Conservation (phyloP, 352 stramenopile genomes). For the Blastocystis sp. region DNA sequence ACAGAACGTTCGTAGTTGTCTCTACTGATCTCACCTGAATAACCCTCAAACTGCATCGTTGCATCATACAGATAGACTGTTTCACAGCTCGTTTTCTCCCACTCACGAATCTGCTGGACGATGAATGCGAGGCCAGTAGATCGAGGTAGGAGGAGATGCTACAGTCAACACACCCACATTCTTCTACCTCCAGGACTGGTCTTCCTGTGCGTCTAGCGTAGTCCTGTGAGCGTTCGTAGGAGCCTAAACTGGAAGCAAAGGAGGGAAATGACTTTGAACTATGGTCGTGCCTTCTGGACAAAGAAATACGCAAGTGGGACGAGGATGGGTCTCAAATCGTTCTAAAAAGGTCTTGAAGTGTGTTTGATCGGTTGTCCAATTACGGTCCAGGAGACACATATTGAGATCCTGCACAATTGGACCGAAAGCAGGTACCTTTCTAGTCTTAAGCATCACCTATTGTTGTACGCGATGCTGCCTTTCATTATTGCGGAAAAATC, state of each 20-base stretch:
- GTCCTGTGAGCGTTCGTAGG: background rate
- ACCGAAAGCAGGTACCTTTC: constrained; percentile 18
- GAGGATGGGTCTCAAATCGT: constrained; percentile 16
- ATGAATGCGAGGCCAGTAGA: constrained; percentile 45
- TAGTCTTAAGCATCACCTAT: background rate
- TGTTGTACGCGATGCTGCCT: background rate
- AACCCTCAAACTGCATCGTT: constrained; percentile 58
- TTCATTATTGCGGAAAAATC: constrained; percentile 56
- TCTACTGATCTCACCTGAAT: constrained; percentile 9
- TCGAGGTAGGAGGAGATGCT: constrained; percentile 38
- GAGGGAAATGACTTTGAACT: background rate
- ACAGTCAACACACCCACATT: background rate
- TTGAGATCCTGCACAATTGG: constrained; percentile 28
- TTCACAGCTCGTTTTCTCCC: constrained; percentile 33
- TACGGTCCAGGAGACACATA: constrained; percentile 46
- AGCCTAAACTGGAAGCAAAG: background rate
- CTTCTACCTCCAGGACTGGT: background rate
- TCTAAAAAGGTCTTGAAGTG: constrained; percentile 29
- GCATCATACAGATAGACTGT: constrained; percentile 39
- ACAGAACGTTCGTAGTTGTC: constrained; percentile 11
- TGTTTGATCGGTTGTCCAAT: constrained; percentile 15
- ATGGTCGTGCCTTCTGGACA: constrained; percentile 47
- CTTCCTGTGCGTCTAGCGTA: background rate
- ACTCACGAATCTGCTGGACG: constrained; percentile 5
- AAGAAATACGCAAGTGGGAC: constrained; percentile 23